Evolutionary conservation across 768 basidiomycete genomes (phyloP).

Genomic region (Tremella mesenterica): DNA sequence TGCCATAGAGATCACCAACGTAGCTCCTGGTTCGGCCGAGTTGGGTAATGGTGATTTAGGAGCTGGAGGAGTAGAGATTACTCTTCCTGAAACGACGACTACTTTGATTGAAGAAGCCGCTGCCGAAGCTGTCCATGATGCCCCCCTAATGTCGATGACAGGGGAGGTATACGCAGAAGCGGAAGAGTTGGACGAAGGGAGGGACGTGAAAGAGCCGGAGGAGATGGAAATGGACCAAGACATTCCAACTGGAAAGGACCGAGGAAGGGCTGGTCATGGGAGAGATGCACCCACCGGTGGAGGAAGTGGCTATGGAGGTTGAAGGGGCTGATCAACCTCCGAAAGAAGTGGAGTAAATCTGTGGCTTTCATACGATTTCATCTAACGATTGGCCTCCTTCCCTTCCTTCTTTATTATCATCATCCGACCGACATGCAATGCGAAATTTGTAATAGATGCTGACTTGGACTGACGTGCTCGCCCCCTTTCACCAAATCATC

Average conservation of each 20-base stretch:
- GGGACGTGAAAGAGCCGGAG: slow-evolving; percentile 20
- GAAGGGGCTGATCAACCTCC: background rate
- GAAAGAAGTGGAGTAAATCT: background rate
- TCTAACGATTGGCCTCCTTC: background rate
- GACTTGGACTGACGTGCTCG: no score
- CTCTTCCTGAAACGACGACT: background rate
- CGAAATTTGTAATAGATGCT: no score
- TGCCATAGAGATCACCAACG: slow-evolving; percentile 27
- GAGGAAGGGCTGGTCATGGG: slow-evolving; percentile 25
- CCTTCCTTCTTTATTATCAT: background rate
- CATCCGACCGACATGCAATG: no score
- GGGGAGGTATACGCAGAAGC: background rate
- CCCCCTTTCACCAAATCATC: no score
- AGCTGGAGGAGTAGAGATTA: slow-evolving; percentile 16
- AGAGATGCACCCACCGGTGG: slow-evolving; percentile 16
- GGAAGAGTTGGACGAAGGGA: slow-evolving; percentile 12
- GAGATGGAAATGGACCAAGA: background rate
- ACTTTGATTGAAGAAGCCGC: background rate
- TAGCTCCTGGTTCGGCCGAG: slow-evolving; percentile 16
- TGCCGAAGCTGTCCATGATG: background rate
- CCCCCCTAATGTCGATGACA: slow-evolving; percentile 2
- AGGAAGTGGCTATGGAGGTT: slow-evolving; percentile 14
- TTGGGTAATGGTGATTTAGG: slow-evolving; percentile 17
- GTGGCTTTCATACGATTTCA: no score
- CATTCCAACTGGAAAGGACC: background rate